Percentiles rank a stretch among this genome's conserved stretches.
These are phyloP conservation scores for Jacaranda copaia DNA, from an alignment of 257 asterid species.

Conservation along the genomic window DNA sequence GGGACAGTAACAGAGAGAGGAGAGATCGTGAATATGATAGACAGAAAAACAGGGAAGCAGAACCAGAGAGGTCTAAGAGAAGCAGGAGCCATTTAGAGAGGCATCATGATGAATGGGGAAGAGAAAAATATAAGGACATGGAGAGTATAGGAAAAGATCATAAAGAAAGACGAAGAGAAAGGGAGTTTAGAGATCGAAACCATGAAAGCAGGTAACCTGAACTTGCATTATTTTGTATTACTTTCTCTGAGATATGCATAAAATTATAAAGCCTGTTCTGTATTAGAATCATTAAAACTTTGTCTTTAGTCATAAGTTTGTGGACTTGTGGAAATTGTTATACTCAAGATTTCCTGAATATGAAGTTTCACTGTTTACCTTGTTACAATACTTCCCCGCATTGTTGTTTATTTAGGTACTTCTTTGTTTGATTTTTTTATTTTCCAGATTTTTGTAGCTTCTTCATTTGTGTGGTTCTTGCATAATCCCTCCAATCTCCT, in stretches of 20 bases:
- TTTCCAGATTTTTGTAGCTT: background rate
- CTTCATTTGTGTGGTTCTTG: background rate
- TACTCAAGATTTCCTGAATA: background rate
- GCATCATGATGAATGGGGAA: conserved; percentile 42
- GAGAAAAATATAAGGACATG: conserved; percentile 50
- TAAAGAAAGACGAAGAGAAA: conserved; percentile 48
- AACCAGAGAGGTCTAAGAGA: conserved; percentile 50
- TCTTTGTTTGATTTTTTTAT: background rate
- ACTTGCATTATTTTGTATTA: no score
- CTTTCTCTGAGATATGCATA: no score
- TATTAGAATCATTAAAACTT: background rate
- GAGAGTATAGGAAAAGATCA: conserved; percentile 47
- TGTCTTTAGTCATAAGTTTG: background rate
- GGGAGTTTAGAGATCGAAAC: conserved; percentile 48
- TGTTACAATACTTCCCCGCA: background rate
- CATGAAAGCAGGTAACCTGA: conserved; percentile 58
- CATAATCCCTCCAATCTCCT: background rate
- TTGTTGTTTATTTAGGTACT: background rate
- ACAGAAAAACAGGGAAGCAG: conserved; percentile 52
- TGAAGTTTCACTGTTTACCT: background rate
- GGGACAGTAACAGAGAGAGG: conserved; percentile 48
- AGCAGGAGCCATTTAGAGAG: conserved; percentile 51
- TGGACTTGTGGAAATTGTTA: background rate
- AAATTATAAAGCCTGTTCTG: background rate
- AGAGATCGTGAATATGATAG: conserved; percentile 55